Evolutionary conservation across 2,329 filamentous ascomycete species (phyloP).

Genomic region (Mycosphaerelloides madeirae): DNA sequence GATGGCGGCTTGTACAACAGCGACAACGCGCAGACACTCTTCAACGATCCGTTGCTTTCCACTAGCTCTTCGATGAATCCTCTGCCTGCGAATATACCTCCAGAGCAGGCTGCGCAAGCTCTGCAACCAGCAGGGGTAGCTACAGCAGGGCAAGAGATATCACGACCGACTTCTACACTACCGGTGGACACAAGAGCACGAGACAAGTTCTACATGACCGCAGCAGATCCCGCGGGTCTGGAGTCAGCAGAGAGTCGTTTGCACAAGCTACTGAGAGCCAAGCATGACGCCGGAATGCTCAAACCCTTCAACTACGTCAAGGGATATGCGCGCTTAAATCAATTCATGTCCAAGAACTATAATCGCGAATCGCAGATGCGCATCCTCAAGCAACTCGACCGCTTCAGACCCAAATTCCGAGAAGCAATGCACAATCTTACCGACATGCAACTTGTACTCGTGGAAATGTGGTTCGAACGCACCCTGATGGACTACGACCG

Average conservation of each 20-base stretch:
- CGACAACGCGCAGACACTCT: conserved; percentile 49
- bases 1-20: conserved; percentile 46
- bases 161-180: conserved; percentile 57
- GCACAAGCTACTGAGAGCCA: conserved; percentile 88
- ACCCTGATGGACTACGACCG: conserved; percentile 97
- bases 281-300: conserved; percentile 90
- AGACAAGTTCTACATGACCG: conserved; percentile 91
- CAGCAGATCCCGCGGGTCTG: conserved; percentile 85
- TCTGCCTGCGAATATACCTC: conserved; percentile 27
- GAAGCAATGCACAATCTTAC: conserved; percentile 90
- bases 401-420: conserved; percentile 90
- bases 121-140: conserved; percentile 28
- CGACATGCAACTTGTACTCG: conserved; percentile 87
- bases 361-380: conserved; percentile 78
- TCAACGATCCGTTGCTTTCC: conserved; percentile 54
- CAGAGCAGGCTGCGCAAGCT: conserved; percentile 20
- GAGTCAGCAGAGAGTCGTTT: conserved; percentile 88
- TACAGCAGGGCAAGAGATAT: conserved; percentile 51
- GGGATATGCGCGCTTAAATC: conserved; percentile 82
- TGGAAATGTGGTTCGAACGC: conserved; percentile 99
- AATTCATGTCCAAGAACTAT: conserved; percentile 88
- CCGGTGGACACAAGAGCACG: conserved; percentile 63
- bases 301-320: conserved; percentile 99
- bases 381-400: conserved; percentile 84
- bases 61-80: conserved; percentile 39